Base-by-base conservation (phyloP, 116 monocot species). In the Zostera marina region DNA sequence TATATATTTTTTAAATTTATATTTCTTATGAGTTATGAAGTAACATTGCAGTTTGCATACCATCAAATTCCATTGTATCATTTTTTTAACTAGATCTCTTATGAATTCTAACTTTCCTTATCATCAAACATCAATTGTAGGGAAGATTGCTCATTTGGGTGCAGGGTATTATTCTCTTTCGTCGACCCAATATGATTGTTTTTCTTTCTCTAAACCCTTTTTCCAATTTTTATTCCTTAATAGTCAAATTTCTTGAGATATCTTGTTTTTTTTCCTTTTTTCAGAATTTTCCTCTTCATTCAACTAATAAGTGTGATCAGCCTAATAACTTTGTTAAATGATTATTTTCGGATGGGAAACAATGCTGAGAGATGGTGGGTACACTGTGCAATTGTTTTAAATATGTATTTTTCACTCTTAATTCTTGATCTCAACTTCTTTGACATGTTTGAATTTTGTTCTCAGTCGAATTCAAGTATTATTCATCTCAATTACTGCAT, bases 291-390 rank as follows among this genome's bases (percentile, higher is more conserved):
- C 71, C 81, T 93, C 20, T 47, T 93, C 26, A 81, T 93, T 68
- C 93, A 93, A 59, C 79, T 93, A 20, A 44, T 93, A 41, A 88
- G 93, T 62, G 79, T 93, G 44, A 84, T 81, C 66, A 75, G 84
- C 63, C 84, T 87, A 76, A 81, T 93, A 25, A 76, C 66, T 40
- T 93, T 88, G 93, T 44, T 93, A 42, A 84, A 79, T 57, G 81
- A 87, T 44, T 73, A 74, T 41, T 88, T 68, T 68, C 59, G 41
- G 2, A 77, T 73, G 1, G 88, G 74, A 64, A 77, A 73, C n/a
- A 49, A 49, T 20, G 49, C 49, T 20, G 49, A 49, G 1, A 49
- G 49, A 49, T 49, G 49, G 49, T 49, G 19, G 32, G 32, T 32
- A 32, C 32, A 32, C 32, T 32, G n/a, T n/a, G 32, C 32, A 32